Evolutionary conservation across 495 filamentous ascomycete species (phyloP), one percentile per base, ranked within the genome.

Genomic region (Penicillium egyptiacum): DNA sequence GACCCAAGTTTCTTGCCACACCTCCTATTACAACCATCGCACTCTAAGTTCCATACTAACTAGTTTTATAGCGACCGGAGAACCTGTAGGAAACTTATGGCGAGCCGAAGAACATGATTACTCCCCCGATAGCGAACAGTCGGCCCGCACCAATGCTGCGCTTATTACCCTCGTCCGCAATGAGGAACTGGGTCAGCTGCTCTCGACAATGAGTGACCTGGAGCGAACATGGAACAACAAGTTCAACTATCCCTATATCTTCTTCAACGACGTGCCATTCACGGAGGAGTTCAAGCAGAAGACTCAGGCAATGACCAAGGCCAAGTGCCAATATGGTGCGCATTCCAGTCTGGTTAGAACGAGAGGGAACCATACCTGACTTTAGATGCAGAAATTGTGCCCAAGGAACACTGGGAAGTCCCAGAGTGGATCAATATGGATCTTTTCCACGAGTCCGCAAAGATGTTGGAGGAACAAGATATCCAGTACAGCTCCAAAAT

Each of bases 221-320:
- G 95, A 99, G 74, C 75, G 90, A 58, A 97, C 92, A 8, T 99
- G 91, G 90, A 99, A 99, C 69, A 80, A 84, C 77, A 99, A 98
- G 69, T 99, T 98, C 81, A 98, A 99, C 75, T 99, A 98, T 72
- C 95, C 95, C 16, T 99, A 94, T 88, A 97, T 91, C 45, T 98
- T 99, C 74, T 92, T 99, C 79, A 99, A 99, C 75, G 94, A 98
- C 67, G 86, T 86, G 28, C 88, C 87, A 14, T 98, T 98, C 69
- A 83, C 88, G 14, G 87, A 90, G 35, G 92, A 98, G 66, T 99
- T 99, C 79, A 98, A 96, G 76, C 75, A 76, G 63, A 79, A 75
- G 70, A 97, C 91, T 8, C 75, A 81, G 62, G 87, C 83, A 23
- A 83, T 79, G 55, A 98, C 92, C 5, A 96, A 94, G 62, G 94